Percentiles rank a stretch among this genome's conserved stretches.
Conservation (phyloP, 2,329 filamentous ascomycete genomes). For the Hypoxylon sp. region DNA sequence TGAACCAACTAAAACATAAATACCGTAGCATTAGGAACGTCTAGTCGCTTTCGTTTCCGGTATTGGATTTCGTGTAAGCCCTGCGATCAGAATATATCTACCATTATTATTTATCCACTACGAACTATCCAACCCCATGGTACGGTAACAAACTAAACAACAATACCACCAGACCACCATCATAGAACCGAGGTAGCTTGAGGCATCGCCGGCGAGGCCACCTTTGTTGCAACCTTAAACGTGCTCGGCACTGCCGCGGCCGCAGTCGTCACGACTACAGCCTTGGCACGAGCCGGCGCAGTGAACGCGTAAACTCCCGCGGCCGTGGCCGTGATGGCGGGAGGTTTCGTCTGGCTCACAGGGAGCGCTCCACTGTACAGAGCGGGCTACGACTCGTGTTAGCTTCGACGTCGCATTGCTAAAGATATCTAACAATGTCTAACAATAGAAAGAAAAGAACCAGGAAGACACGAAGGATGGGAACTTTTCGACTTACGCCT, state of each 20-base stretch:
- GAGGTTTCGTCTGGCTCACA: conserved; percentile 38
- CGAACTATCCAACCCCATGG: conserved; percentile 4
- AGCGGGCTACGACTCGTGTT: conserved; percentile 33
- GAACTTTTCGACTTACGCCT: conserved; percentile 27
- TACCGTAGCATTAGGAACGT: conserved; percentile 10
- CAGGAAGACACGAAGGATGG: neutral
- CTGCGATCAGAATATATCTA: too few relatives aligned
- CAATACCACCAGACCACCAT: conserved; percentile 1
- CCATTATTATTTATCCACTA: conserved; percentile 3
- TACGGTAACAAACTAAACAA: neutral
- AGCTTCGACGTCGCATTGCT: conserved; percentile 7
- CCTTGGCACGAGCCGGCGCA: conserved; percentile 17
- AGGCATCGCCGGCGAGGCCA: conserved; percentile 18
- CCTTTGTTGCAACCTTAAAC: conserved; percentile 12
- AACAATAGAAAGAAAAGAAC: too few relatives aligned
- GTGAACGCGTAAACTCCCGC: conserved; percentile 38
- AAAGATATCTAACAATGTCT: too few relatives aligned
- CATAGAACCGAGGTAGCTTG: conserved; percentile 11
- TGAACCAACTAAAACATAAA: conserved; percentile 1
- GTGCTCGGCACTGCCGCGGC: conserved; percentile 20
- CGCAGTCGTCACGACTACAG: conserved; percentile 7
- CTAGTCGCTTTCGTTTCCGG: conserved; percentile 5
- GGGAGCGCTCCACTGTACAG: conserved; percentile 43
- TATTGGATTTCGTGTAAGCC: too few relatives aligned
- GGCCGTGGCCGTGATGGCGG: conserved; percentile 40